Evolutionary conservation across 345 rosid species (phyloP).

Genomic region (Gossypium mustelinum): DNA sequence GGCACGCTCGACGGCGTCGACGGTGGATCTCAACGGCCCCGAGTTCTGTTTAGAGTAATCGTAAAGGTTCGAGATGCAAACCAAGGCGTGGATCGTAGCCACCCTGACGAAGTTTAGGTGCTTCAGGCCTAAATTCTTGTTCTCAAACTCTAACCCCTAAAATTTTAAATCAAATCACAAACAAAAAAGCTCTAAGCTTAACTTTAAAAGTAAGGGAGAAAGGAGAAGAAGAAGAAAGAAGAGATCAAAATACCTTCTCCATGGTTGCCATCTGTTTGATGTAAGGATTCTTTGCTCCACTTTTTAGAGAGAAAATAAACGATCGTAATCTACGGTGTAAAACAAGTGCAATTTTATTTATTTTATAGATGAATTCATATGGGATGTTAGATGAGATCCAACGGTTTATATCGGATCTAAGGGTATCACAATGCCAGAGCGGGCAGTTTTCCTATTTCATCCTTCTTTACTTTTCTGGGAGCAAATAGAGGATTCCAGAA

Average conservation of each 20-base stretch:
- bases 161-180: not conserved
- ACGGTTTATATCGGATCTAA: conserved; percentile 30
- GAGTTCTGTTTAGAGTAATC: conserved; percentile 70
- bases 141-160: conserved; percentile 45
- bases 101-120: conserved; percentile 61
- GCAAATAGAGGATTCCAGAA: conserved; percentile 32
- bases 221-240: not conserved
- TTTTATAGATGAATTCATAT: conserved; percentile 7
- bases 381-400: conserved; percentile 25
- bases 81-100: conserved; percentile 50
- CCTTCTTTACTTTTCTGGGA: conserved; percentile 2
- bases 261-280: too few species aligned
- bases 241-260: conserved; percentile 1
- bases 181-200: not conserved
- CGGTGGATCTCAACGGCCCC: conserved; percentile 69
- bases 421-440: not conserved
- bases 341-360: not conserved
- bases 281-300: not conserved
- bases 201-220: not conserved
- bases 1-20: conserved; percentile 62
- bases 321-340: not conserved
- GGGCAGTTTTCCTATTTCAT: not conserved
- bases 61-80: conserved; percentile 53
- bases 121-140: conserved; percentile 43
- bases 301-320: not conserved